These are phyloP conservation scores for Strobilomyces confusus DNA, from an alignment of 768 basidiomycete species.

Conservation along the genomic window DNA sequence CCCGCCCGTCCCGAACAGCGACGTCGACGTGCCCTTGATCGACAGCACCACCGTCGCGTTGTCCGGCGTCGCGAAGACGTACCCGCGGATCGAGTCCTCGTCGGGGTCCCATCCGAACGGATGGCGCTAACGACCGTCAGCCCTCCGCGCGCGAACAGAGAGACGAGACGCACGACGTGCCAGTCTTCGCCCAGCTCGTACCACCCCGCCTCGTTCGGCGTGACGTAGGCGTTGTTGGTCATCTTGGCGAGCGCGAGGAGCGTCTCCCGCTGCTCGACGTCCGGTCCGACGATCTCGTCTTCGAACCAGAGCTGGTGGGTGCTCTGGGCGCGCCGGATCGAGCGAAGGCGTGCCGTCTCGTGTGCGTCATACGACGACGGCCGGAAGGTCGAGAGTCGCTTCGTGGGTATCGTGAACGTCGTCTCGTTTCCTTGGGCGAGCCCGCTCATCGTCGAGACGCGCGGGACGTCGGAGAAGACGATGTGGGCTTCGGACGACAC, in stretches of 20 bases:
- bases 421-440: constrained; percentile 14
- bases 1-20: constrained; percentile 67
- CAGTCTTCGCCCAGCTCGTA: constrained; percentile 68
- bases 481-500: constrained; percentile 45
- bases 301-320: constrained; percentile 64
- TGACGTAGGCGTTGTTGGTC: constrained; percentile 87
- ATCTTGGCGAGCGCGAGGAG: constrained; percentile 88
- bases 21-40: constrained; percentile 92
- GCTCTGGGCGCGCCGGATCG: constrained; percentile 44
- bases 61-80: constrained; percentile 81
- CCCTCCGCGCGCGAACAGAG: not conserved
- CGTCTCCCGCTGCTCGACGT: constrained; percentile 72
- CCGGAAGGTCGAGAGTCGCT: constrained; percentile 35
- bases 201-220: constrained; percentile 63
- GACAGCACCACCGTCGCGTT: constrained; percentile 83
- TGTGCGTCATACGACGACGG: constrained; percentile 47
- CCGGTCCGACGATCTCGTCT: constrained; percentile 67
- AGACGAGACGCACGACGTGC: constrained; percentile 42
- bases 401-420: constrained; percentile 39
- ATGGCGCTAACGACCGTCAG: constrained; percentile 29
- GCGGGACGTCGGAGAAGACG: constrained; percentile 49
- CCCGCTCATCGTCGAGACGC: constrained; percentile 6
- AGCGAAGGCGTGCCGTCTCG: constrained; percentile 42
- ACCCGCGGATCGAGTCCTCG: constrained; percentile 83
- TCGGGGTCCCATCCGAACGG: constrained; percentile 93